These are phyloP conservation scores for Cymbopogon citratus DNA, from an alignment of 176 grass and related monocot species.

Conservation along the genomic window DNA sequence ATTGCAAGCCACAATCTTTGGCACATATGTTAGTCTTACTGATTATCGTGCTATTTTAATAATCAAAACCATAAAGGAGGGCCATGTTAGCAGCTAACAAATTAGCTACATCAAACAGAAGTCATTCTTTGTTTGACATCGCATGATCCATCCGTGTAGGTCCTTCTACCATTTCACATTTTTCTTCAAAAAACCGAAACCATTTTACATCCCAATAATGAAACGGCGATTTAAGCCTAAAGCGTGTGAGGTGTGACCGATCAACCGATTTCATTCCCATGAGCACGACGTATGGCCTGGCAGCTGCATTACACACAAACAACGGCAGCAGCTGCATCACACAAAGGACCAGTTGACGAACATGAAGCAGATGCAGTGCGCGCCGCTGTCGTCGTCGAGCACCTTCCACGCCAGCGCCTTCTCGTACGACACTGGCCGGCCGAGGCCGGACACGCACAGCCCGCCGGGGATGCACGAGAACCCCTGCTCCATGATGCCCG, in stretches of 20 bases:
- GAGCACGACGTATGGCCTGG: background rate
- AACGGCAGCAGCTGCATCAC: constrained; percentile 35
- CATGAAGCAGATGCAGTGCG: constrained; percentile 78
- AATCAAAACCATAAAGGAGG: background rate
- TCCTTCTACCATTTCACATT: background rate
- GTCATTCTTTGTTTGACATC: background rate
- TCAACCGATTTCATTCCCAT: background rate
- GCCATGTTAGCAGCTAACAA: background rate
- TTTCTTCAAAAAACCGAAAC: background rate
- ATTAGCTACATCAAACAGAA: background rate
- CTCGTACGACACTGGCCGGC: constrained; percentile 73
- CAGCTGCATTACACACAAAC: constrained; percentile 26
- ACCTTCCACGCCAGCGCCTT: constrained; percentile 82
- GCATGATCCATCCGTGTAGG: background rate
- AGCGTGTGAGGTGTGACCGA: background rate
- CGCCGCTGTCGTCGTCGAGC: constrained; percentile 40
- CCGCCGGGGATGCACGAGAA: constrained; percentile 64
- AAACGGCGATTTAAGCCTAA: background rate
- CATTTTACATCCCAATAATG: background rate
- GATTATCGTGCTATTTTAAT: no score
- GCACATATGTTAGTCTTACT: no score
- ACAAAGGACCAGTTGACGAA: constrained; percentile 87
- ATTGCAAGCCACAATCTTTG: no score
- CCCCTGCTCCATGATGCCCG: constrained; percentile 65
- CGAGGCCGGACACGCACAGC: constrained; percentile 59